Evolutionary conservation across 2,329 filamentous ascomycete genomes (phyloP).

Genomic region (Neofusicoccum parvum): DNA sequence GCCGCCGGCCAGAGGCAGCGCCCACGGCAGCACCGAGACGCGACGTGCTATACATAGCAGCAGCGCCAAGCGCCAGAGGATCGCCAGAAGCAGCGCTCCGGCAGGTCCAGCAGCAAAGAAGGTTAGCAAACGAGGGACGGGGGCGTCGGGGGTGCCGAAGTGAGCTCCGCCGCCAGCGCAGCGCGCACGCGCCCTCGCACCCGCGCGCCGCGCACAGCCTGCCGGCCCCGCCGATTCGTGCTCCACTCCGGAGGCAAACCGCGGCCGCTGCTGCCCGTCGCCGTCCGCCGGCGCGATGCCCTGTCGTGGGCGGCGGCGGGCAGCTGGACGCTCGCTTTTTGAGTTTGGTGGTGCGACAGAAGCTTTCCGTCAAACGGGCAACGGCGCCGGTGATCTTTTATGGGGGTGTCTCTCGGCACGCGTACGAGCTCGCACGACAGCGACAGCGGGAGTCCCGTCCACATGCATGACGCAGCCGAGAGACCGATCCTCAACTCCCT

Average conservation of each 20-base stretch:
- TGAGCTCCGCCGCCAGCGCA: background rate
- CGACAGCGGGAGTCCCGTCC: background rate
- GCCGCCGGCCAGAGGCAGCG: background rate
- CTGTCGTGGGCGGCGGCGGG: too few relatives aligned
- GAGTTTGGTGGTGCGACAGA: slow-evolving; percentile 15
- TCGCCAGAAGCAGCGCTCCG: too few relatives aligned
- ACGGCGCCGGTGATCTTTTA: slow-evolving; percentile 5
- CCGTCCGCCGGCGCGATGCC: background rate
- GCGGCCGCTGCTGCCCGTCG: background rate
- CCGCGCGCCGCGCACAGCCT: background rate
- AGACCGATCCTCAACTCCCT: background rate
- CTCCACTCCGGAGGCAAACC: background rate
- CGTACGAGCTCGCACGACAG: background rate
- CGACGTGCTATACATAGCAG: background rate
- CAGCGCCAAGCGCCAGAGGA: too few relatives aligned
- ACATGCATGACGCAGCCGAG: background rate
- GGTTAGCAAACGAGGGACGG: background rate
- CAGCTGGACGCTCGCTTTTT: background rate
- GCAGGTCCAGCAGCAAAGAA: background rate
- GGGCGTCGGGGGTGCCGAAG: slow-evolving; percentile 10
- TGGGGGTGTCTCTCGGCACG: background rate
- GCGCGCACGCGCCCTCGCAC: background rate
- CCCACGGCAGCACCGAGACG: background rate
- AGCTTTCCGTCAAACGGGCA: background rate
- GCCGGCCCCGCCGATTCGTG: background rate